Conservation (phyloP, 208 protist genomes). For the Leishmania lainsoni region DNA sequence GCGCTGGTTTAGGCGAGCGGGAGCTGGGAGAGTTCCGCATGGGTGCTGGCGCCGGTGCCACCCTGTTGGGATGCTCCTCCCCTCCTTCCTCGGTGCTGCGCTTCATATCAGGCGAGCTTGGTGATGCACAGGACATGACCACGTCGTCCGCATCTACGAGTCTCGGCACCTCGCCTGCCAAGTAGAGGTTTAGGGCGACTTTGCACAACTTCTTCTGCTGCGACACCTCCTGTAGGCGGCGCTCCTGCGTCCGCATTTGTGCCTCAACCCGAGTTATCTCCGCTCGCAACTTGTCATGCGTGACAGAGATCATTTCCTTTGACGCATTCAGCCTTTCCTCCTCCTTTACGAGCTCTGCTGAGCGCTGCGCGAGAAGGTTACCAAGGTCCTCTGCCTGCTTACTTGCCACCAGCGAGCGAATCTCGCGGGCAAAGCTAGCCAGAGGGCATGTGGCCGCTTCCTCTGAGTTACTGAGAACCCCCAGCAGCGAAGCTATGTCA, state of each 20-base stretch:
- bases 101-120: conserved; percentile 22
- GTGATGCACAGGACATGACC: conserved; percentile 6
- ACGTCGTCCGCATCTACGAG: conserved; percentile 33
- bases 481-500: conserved; percentile 62
- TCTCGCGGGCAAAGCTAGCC: conserved; percentile 56
- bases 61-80: conserved; percentile 36
- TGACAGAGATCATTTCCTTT: conserved; percentile 47
- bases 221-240: conserved; percentile 51
- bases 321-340: conserved; percentile 67
- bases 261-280: conserved; percentile 82
- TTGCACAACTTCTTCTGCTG: conserved; percentile 82
- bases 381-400: conserved; percentile 35
- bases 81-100: conserved; percentile 41
- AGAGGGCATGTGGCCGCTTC: conserved; percentile 64
- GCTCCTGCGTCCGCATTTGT: conserved; percentile 69
- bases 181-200: conserved; percentile 71
- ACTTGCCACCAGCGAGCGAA: conserved; percentile 34
- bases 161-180: conserved; percentile 61
- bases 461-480: conserved; percentile 52
- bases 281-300: conserved; percentile 80
- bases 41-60: conserved; percentile 39
- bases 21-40: conserved; percentile 35
- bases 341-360: conserved; percentile 58
- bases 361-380: conserved; percentile 68
- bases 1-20: conserved; percentile 11